Percentiles rank a stretch among this genome's conserved stretches.
phyloP scores from a whole-genome alignment of 768 basidiomycete species.

The Leccinum sublutescens region DNA sequence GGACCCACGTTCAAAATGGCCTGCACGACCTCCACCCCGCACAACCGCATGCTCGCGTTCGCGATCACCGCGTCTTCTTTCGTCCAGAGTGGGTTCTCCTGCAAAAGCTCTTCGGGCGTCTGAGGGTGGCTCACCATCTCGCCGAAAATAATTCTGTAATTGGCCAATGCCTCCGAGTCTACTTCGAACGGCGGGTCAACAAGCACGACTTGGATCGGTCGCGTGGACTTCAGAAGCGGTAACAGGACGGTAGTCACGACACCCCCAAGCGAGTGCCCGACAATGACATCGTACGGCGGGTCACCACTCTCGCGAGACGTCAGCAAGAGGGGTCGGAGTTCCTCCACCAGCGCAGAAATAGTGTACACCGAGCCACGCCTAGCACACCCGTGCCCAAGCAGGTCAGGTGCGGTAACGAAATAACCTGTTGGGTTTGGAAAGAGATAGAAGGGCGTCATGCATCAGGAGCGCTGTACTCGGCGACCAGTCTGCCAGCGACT shows the following conservation, averaged over 20 bases:
- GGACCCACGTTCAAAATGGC: conserved; percentile 13
- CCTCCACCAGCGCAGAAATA: conserved; percentile 11
- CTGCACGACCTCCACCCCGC: conserved; percentile 7
- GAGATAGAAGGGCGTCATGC: neutral
- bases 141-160: neutral
- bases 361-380: conserved; percentile 13
- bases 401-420: conserved; percentile 24
- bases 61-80: conserved; percentile 5
- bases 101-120: neutral
- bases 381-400: conserved; percentile 22
- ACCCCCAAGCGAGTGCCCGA: conserved; percentile 25
- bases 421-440: conserved; percentile 15
- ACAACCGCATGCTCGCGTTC: neutral
- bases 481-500: neutral
- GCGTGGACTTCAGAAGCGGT: conserved; percentile 10
- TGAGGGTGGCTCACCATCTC: neutral
- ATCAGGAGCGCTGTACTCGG: neutral
- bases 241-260: conserved; percentile 13
- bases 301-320: neutral
- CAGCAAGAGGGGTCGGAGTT: conserved; percentile 12
- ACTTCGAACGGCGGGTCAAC: conserved; percentile 18
- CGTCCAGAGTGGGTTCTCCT: neutral
- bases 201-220: conserved; percentile 13
- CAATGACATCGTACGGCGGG: conserved; percentile 12
- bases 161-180: neutral